These are phyloP conservation scores for Aegilops tauschii DNA, from an alignment of 176 grass and related monocot species.

Conservation along the genomic window DNA sequence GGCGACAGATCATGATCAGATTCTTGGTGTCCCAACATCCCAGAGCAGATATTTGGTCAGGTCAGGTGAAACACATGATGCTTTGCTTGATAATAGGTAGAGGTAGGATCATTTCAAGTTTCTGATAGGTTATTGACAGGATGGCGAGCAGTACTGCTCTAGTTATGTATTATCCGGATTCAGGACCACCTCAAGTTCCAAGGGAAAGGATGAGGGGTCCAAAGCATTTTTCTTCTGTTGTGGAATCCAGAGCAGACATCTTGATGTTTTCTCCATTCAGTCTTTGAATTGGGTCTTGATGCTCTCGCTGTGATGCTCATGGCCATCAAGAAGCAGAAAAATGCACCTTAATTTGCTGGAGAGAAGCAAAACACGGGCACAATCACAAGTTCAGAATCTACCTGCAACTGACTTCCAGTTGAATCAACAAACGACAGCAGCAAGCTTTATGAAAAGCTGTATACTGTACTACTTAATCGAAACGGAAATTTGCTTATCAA, in stretches of 20 bases:
- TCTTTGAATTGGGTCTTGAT: conserved; percentile 9
- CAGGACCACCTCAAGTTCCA: conserved; percentile 36
- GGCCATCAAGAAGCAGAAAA: not conserved
- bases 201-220: conserved; percentile 29
- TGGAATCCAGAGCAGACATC: conserved; percentile 1
- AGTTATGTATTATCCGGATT: not conserved
- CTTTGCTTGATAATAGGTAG: not conserved
- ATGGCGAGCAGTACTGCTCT: not conserved
- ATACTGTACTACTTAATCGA: not conserved
- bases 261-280: not conserved
- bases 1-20: not conserved
- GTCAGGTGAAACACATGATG: not conserved
- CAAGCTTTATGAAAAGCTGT: not conserved
- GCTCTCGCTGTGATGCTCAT: conserved; percentile 13
- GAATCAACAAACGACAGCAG: not conserved
- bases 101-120: not conserved
- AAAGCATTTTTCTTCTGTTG: conserved; percentile 26
- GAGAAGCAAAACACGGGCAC: not conserved
- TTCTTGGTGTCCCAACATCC: conserved; percentile 10
- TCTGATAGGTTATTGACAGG: conserved; percentile 16
- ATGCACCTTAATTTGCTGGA: not conserved
- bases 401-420: not conserved
- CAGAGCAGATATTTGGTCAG: not conserved
- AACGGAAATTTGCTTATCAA: not conserved
- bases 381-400: not conserved